These are phyloP conservation scores for Salix viminalis DNA, from an alignment of 345 rosid genomes.

Conservation along the genomic window DNA sequence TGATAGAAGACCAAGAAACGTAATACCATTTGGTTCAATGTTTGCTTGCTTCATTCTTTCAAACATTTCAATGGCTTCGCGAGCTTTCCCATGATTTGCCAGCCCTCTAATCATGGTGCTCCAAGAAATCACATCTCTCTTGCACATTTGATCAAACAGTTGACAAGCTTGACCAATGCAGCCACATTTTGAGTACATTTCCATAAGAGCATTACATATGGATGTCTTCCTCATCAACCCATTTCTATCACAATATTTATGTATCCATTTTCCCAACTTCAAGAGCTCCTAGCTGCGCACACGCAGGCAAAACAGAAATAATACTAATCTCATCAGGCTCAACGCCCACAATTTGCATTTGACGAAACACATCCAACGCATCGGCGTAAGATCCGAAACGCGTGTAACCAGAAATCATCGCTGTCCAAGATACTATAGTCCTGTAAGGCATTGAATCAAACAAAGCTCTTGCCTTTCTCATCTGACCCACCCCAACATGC, in stretches of 20 bases:
- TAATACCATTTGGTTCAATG: conserved; percentile 9
- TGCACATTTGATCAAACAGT: conserved; percentile 9
- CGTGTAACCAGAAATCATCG: conserved; percentile 12
- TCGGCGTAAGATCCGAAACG: conserved; percentile 11
- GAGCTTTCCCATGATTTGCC: conserved; percentile 18
- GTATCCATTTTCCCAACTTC: conserved; percentile 21
- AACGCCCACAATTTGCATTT: conserved; percentile 11
- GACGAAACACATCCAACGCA: conserved; percentile 17
- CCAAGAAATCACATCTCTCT: conserved; percentile 20
- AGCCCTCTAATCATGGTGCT: conserved; percentile 18
- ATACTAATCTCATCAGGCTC: conserved; percentile 25
- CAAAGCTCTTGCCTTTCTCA: conserved; percentile 17
- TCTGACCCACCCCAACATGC: conserved; percentile 15
- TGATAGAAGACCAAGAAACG: conserved; percentile 18
- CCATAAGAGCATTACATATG: conserved; percentile 18
- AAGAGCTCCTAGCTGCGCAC: conserved; percentile 21
- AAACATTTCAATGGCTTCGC: conserved; percentile 16
- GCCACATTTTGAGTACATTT: conserved; percentile 22
- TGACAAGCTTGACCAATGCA: conserved; percentile 19
- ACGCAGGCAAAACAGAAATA: conserved; percentile 21
- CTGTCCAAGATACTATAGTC: conserved; percentile 17
- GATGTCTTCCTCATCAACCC: conserved; percentile 13
- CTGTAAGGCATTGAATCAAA: conserved; percentile 16
- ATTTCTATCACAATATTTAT: conserved; percentile 17
- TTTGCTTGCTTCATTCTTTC: conserved; percentile 15